Conservation (phyloP, 2,329 filamentous ascomycete genomes). For the Magnaporthales sp. region DNA sequence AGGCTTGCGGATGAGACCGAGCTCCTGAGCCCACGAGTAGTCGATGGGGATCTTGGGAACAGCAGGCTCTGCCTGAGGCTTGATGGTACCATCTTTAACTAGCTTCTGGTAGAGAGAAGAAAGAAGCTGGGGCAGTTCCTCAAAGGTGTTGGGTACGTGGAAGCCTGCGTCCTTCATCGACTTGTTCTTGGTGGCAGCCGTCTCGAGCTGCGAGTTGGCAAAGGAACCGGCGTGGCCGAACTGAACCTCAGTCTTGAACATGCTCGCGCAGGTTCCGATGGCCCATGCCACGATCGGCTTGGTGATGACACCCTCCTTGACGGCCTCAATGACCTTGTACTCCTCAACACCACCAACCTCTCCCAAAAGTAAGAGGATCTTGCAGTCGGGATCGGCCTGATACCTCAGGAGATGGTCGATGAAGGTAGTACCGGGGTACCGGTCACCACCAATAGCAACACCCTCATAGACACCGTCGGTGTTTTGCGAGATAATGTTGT, state of each 20-base stretch:
- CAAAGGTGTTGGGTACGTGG: slow-evolving; percentile 90
- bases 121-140: slow-evolving; percentile 78
- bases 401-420: slow-evolving; percentile 97
- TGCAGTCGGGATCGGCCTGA: slow-evolving; percentile 94
- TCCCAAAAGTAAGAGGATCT: slow-evolving; percentile 91
- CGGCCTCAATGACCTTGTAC: slow-evolving; percentile 98
- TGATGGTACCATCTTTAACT: slow-evolving; percentile 75
- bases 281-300: slow-evolving; percentile 99
- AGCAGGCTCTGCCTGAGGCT: slow-evolving; percentile 77
- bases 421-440: slow-evolving; percentile 98
- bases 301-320: slow-evolving; percentile 88
- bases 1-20: slow-evolving; percentile 98
- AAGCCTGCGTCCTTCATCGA: slow-evolving; percentile 92
- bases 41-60: slow-evolving; percentile 99
- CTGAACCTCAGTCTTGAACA: slow-evolving; percentile 99
- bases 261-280: slow-evolving; percentile 96
- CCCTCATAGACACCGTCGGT: slow-evolving; percentile 98
- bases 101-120: slow-evolving; percentile 80
- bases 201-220: slow-evolving; percentile 99
- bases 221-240: slow-evolving; percentile 98
- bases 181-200: slow-evolving; percentile 93
- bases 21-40: slow-evolving; percentile 99
- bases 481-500: slow-evolving; percentile 97
- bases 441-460: slow-evolving; percentile 97
- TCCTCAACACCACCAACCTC: slow-evolving; percentile 99